Evolutionary conservation across 345 rosid genomes (phyloP), one percentile per base, ranked within the genome.

Genomic region (Citrus inodora): DNA sequence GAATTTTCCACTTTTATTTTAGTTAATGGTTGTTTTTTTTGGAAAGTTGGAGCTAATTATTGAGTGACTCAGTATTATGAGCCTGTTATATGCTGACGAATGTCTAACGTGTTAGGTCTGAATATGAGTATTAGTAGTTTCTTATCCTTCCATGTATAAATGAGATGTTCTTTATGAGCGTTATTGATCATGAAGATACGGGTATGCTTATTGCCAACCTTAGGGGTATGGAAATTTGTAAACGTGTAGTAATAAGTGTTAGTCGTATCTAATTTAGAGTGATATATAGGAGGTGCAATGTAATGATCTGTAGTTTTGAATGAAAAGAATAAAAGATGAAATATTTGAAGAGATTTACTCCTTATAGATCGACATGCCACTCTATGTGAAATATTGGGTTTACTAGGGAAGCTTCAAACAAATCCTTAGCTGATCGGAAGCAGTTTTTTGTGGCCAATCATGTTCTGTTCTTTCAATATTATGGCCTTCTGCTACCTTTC

Each of bases 1-100:
- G 2, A 73, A 56, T 40, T 6, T 40, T 25, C 4, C 33, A 7
- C 2, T 76, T 37, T 37, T 64, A 17, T 51, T 28, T 53, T 76
- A 25, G 48, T 21, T 46, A 38, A 53, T 33, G 66, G 51, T 71
- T 70, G 5, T 8, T 80, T 80, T 69, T 61, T 76, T 38, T 4
- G 37, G n/a, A 51, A 17, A 51, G 17, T 21, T 28, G 59, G 48
- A 32, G 48, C 10, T 21, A 22, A 30, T 55, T 55, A 55, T 9
- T 51, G 75, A 55, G 75, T 55, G 63, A 28, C 37, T 2, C 2
- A 46, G 76, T 33, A 22, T 25, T 71, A 72, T 6, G 63, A 61
- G 42, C 55, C 25, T 71, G 74, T 7, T 70, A 28, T 1, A 30
- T 1, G 62, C 19, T 55, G 74, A 19, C 28, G 21, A 53, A 21